A percentile compares a stretch with the other conserved stretches of the same genome.
phyloP scores from a whole-genome alignment of 73 alveolate species.

The Symbiodinium natans region DNA sequence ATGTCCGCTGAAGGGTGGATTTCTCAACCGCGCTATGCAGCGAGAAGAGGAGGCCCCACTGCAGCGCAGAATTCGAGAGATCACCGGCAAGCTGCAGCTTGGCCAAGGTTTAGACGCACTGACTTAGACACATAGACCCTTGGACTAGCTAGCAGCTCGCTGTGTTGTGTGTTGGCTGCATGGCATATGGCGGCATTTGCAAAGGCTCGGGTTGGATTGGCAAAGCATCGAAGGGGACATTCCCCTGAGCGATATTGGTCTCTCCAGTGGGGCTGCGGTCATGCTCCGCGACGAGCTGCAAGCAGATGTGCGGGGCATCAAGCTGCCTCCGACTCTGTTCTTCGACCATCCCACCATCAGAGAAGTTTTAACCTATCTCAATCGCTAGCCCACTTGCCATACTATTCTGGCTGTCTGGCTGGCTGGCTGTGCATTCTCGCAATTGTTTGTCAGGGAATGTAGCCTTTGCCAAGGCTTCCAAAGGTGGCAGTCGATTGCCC shows the following conservation, averaged over 20 bases:
- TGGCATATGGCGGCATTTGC: too few species aligned
- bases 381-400: not conserved
- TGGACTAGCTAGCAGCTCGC: too few species aligned
- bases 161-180: too few species aligned
- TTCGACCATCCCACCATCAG: constrained; percentile 5
- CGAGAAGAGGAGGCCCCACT: not conserved
- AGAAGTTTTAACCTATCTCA: not conserved
- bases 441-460: too few species aligned
- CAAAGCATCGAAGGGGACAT: not conserved
- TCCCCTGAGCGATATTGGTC: not conserved
- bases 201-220: constrained; percentile 8
- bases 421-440: too few species aligned
- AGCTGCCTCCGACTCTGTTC: constrained; percentile 3
- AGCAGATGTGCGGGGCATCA: constrained; percentile 1
- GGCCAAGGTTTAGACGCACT: not conserved
- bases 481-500: too few species aligned
- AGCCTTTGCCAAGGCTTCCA: too few species aligned
- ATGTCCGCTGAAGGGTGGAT: too few species aligned
- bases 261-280: constrained; percentile 1
- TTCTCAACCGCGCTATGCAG: constrained; percentile 12
- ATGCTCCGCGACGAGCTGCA: constrained; percentile 10
- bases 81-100: not conserved
- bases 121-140: too few species aligned
- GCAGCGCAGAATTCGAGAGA: not conserved
- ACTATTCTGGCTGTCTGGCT: too few species aligned